Conservation (phyloP, 208 protist genomes). For the Acanthamoeba rhysodes region DNA sequence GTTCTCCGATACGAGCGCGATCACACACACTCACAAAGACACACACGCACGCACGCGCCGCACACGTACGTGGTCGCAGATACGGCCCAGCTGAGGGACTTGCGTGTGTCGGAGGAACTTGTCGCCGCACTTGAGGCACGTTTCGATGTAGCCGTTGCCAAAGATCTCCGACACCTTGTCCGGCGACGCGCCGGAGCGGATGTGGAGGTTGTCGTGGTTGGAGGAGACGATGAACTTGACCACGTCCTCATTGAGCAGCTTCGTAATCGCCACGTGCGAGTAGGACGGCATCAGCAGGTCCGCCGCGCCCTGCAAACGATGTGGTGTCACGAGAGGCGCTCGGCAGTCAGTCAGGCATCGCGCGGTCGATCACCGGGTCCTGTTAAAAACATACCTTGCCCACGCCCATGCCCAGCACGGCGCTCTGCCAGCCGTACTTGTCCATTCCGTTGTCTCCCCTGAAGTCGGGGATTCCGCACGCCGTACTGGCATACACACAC, state of each 20-base stretch:
- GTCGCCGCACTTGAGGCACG: constrained; percentile 23
- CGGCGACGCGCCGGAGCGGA: constrained; percentile 15
- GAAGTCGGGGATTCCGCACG: constrained; percentile 13
- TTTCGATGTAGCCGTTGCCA: constrained; percentile 36
- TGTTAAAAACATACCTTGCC: no score
- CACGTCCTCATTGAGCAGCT: constrained; percentile 12
- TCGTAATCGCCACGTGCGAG: not conserved
- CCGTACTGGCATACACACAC: not conserved
- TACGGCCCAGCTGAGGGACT: constrained; percentile 19
- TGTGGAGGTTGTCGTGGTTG: constrained; percentile 40
- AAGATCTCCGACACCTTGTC: constrained; percentile 31
- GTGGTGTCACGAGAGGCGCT: not conserved
- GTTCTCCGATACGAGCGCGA: not conserved
- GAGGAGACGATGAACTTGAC: constrained; percentile 45
- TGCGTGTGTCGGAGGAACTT: constrained; percentile 12
- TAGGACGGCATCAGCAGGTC: constrained; percentile 33
- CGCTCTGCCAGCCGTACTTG: constrained; percentile 13
- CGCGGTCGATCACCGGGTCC: no score
- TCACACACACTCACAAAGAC: no score
- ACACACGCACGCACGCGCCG: no score
- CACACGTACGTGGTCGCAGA: not conserved
- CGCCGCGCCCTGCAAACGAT: not conserved
- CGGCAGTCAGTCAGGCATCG: no score
- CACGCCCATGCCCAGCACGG: constrained; percentile 28
- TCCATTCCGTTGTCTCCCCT: constrained; percentile 8